These are phyloP conservation scores for Stereocaulon alpinum DNA, from an alignment of 495 filamentous ascomycete species.

Conservation along the genomic window DNA sequence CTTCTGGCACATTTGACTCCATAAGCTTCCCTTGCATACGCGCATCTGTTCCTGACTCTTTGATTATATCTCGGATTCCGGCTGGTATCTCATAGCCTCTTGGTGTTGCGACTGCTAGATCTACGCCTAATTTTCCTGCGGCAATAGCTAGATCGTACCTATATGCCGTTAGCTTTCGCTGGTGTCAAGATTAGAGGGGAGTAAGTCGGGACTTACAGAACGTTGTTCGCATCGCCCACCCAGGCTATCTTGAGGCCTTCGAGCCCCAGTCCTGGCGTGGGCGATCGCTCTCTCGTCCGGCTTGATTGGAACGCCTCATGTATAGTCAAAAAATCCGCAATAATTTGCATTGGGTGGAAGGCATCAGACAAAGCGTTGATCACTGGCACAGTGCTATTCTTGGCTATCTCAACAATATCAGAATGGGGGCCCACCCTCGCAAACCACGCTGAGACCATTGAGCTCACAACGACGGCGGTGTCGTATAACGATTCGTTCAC, in stretches of 20 bases:
- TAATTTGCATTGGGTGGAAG: slow-evolving; percentile 84
- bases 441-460: slow-evolving; percentile 84
- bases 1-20: slow-evolving; percentile 71
- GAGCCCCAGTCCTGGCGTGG: slow-evolving; percentile 48
- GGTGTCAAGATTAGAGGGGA: neutral
- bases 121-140: slow-evolving; percentile 73
- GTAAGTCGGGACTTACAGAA: slow-evolving; percentile 25
- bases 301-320: slow-evolving; percentile 57
- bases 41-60: slow-evolving; percentile 45
- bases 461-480: slow-evolving; percentile 78
- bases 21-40: slow-evolving; percentile 51
- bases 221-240: slow-evolving; percentile 96
- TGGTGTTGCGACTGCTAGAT: slow-evolving; percentile 79
- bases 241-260: slow-evolving; percentile 84
- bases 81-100: slow-evolving; percentile 67
- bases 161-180: neutral
- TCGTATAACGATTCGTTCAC: slow-evolving; percentile 90
- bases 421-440: slow-evolving; percentile 77
- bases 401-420: slow-evolving; percentile 68
- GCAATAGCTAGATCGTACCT: slow-evolving; percentile 66
- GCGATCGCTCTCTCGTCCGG: slow-evolving; percentile 26
- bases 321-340: slow-evolving; percentile 89
- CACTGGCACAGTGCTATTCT: slow-evolving; percentile 75
- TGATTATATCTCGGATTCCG: slow-evolving; percentile 58
- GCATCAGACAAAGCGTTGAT: slow-evolving; percentile 88